phyloP scores from a whole-genome alignment of 306 rosid species.

The Dalbergia cochinchinensis region DNA sequence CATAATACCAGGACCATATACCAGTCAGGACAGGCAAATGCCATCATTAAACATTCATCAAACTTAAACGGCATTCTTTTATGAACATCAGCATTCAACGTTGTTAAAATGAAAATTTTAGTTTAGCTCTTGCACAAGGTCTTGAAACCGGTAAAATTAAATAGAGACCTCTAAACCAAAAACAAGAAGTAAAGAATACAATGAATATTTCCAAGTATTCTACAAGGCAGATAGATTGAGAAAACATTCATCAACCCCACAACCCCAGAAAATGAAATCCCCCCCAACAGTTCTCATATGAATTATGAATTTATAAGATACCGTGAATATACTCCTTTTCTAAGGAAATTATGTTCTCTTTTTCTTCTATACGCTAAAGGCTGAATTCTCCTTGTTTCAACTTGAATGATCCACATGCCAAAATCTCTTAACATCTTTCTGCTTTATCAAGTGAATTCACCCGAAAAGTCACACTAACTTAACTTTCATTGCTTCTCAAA shows the following conservation, averaged over 20 bases:
- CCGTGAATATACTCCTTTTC: constrained; percentile 44
- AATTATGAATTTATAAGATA: constrained; percentile 52
- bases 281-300: constrained; percentile 48
- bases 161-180: constrained; percentile 32
- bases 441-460: neutral
- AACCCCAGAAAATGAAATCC: constrained; percentile 46
- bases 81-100: constrained; percentile 37
- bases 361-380: constrained; percentile 37
- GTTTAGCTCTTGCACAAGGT: constrained; percentile 34
- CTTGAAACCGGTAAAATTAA: constrained; percentile 37
- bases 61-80: constrained; percentile 27
- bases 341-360: neutral
- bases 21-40: constrained; percentile 3
- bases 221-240: constrained; percentile 43
- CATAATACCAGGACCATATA: constrained; percentile 15
- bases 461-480: constrained; percentile 18
- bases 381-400: constrained; percentile 28
- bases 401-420: constrained; percentile 4
- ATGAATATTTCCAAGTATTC: constrained; percentile 57
- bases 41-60: constrained; percentile 25
- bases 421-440: neutral
- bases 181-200: constrained; percentile 61
- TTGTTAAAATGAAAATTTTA: constrained; percentile 21
- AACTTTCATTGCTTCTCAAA: constrained; percentile 42
- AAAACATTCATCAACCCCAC: constrained; percentile 45